Percentiles rank a stretch among this genome's conserved stretches.
phyloP scores from a whole-genome alignment of 1,284 basidiomycete species.

The Puccinia hordei region DNA sequence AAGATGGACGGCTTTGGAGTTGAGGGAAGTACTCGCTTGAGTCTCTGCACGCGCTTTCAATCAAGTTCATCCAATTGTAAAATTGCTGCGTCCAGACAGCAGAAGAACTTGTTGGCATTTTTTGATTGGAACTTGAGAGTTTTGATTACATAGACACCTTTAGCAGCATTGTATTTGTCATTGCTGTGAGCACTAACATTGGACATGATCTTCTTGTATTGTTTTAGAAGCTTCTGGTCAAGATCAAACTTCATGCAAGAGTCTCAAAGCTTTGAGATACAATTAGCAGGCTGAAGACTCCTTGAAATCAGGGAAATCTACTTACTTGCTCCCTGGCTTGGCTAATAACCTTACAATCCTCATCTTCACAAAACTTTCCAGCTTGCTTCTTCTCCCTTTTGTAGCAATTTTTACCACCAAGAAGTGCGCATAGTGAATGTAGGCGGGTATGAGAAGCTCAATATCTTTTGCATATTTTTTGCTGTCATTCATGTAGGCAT shows the following conservation, averaged over 20 bases:
- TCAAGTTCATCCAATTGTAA: neutral
- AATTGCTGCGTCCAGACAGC: neutral
- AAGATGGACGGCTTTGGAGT: neutral
- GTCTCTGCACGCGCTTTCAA: neutral
- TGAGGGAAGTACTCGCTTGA: neutral
- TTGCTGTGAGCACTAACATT: slow-evolving; percentile 5
- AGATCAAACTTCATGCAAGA: neutral
- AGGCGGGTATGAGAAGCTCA: neutral
- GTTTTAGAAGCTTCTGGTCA: neutral
- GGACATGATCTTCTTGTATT: neutral
- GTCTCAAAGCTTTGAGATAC: no score
- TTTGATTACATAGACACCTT: no score
- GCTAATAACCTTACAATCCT: neutral
- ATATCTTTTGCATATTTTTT: neutral
- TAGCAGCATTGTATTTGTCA: slow-evolving; percentile 4
- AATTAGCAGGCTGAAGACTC: no score
- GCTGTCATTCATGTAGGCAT: slow-evolving; percentile 22
- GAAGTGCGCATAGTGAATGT: slow-evolving; percentile 26
- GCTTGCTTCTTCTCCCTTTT: neutral
- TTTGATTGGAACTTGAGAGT: no score
- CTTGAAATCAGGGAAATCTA: no score
- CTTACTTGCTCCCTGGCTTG: neutral
- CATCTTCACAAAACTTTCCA: neutral
- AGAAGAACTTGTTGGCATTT: no score
- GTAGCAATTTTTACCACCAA: neutral